Percentiles rank a stretch among this genome's conserved stretches.
These are phyloP conservation scores for Fraxinus sp. DNA, from an alignment of 305 asterid species.

Conservation along the genomic window DNA sequence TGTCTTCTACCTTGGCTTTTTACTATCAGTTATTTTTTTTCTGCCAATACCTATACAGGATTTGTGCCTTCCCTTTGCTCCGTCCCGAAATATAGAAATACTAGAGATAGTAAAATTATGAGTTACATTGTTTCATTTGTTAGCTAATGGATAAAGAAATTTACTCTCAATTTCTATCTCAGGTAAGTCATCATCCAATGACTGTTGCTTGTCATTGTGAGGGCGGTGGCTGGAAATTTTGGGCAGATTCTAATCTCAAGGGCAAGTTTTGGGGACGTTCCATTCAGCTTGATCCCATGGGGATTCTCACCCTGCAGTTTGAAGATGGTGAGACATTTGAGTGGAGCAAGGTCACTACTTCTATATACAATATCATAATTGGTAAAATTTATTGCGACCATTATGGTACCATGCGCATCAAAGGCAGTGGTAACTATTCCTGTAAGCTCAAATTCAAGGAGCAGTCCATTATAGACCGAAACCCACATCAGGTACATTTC, in stretches of 20 bases:
- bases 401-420: constrained; percentile 95
- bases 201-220: constrained; percentile 97
- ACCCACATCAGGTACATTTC: constrained; percentile 83
- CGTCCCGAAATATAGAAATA: constrained; percentile 2
- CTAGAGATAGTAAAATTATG: background rate
- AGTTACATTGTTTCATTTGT: background rate
- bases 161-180: constrained; percentile 27
- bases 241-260: constrained; percentile 98
- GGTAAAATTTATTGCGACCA: constrained; percentile 96
- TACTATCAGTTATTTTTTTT: background rate
- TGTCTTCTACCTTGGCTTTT: constrained; percentile 9
- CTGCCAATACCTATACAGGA: background rate
- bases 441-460: constrained; percentile 98
- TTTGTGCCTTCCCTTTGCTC: constrained; percentile 9
- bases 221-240: constrained; percentile 93
- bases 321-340: constrained; percentile 95
- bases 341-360: constrained; percentile 99
- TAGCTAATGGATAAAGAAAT: background rate
- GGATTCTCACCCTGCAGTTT: constrained; percentile 80
- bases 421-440: constrained; percentile 84
- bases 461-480: constrained; percentile 95
- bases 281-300: constrained; percentile 97
- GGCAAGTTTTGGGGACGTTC: constrained; percentile 99
- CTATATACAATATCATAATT: constrained; percentile 86
- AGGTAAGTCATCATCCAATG: constrained; percentile 99